Conservation (phyloP, 768 basidiomycete species). For the Pisolithus orientalis region DNA sequence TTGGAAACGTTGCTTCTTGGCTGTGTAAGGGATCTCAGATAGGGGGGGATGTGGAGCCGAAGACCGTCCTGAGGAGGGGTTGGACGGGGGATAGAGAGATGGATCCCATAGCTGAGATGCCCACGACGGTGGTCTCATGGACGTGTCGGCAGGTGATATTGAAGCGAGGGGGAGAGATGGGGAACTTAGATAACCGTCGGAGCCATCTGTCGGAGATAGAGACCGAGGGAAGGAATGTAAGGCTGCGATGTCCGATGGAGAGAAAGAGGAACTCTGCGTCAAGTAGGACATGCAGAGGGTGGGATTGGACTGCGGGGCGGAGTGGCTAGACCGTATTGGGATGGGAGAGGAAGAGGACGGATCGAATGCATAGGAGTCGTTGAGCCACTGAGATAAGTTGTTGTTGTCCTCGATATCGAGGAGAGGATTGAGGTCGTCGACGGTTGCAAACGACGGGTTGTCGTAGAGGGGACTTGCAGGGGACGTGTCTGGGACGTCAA, state of each 20-base stretch:
- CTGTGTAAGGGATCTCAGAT: constrained; percentile 36
- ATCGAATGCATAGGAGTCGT: constrained; percentile 36
- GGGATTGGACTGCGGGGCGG: constrained; percentile 36
- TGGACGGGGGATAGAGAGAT: constrained; percentile 38
- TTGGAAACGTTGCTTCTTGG: constrained; percentile 32
- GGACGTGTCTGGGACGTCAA: constrained; percentile 37
- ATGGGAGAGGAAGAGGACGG: constrained; percentile 51
- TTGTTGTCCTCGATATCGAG: constrained; percentile 37
- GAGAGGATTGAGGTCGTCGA: constrained; percentile 28
- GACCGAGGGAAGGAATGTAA: constrained; percentile 60
- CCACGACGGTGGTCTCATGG: constrained; percentile 57
- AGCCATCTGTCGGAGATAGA: constrained; percentile 49
- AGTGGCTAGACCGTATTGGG: constrained; percentile 47
- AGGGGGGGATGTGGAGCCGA: constrained; percentile 44
- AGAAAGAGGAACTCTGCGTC: constrained; percentile 46
- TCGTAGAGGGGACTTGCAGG: constrained; percentile 32
- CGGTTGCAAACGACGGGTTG: constrained; percentile 23
- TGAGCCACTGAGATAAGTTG: constrained; percentile 54
- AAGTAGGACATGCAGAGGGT: constrained; percentile 46
- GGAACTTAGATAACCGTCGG: constrained; percentile 38
- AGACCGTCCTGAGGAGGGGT: constrained; percentile 36
- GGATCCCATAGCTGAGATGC: constrained; percentile 60
- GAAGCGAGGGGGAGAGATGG: constrained; percentile 44
- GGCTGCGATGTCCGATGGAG: constrained; percentile 55
- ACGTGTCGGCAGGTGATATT: constrained; percentile 56